Base-by-base conservation (phyloP, 306 rosid genomes). In the Erythrophleum fordii region DNA sequence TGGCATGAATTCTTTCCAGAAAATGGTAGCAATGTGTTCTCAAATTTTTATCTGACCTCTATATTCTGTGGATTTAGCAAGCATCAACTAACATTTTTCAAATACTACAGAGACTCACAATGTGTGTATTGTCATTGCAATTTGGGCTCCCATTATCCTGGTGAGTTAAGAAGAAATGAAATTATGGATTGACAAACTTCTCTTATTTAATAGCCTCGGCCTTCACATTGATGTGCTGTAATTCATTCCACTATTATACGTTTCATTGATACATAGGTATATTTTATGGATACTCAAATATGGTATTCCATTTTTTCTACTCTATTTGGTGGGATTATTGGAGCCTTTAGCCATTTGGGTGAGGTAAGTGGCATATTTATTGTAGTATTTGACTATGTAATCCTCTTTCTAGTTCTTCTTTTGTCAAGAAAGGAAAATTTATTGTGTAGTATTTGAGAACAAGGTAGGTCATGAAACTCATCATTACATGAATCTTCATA, bases 1-100 rank as follows among this genome's bases (percentile, higher is more conserved):
- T 91, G 95, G 95, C 92, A 88, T 25, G 95, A 91, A 82, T 91
- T 91, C 89, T 88, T 91, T 88, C 92, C 95, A 60, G 49, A 62
- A 1, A 71, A 87, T 80, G 95, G 95, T 91, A 83, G 67, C 35
- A 55, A 78, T 53, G 35, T 58, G 28, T 34, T 66, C 46, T 29
- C 48, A 75, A 28, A 42, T 23, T n/a, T 69, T 72, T 68, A 42
- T 66, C 64, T 68, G 26, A 52, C 73, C 79, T 11, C 29, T 26
- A 26, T 29, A 52, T 1, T 66, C 10, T 65, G 60, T 45, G 70
- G 42, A 39, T 78, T 68, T 48, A 29, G 52, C 55, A 25, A 53
- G 35, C 77, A 22, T 73, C 72, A 70, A 59, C 22, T 53, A 58
- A 41, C 23, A 39, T 46, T 56, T 26, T 79, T 56, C 74, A 83